These are phyloP conservation scores for Penstemon barbatus DNA, from an alignment of 257 asterid species.

Conservation along the genomic window DNA sequence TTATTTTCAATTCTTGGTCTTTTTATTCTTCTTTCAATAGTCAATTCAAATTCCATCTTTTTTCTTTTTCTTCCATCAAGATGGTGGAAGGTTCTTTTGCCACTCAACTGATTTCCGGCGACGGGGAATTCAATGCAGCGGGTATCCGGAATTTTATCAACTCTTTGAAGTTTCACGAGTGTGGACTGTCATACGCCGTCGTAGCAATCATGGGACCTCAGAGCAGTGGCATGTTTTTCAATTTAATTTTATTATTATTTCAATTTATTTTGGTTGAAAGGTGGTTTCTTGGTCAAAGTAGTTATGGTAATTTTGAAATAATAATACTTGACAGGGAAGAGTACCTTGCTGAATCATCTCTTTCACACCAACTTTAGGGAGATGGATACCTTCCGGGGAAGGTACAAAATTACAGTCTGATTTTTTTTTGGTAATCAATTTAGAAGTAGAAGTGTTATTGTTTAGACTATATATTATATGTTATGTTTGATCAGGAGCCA, in stretches of 20 bases:
- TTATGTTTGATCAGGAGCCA: constrained; percentile 36
- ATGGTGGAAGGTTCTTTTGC: constrained; percentile 35
- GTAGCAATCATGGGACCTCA: constrained; percentile 44
- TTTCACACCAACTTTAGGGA: constrained; percentile 45
- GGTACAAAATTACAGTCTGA: constrained; percentile 21
- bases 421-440: not conserved
- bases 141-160: constrained; percentile 35
- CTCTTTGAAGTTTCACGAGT: constrained; percentile 35
- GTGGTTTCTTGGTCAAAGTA: constrained; percentile 10
- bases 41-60: no score
- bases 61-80: not conserved
- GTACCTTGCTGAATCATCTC: constrained; percentile 48
- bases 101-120: constrained; percentile 41
- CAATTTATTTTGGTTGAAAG: not conserved
- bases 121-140: constrained; percentile 46
- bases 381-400: constrained; percentile 44
- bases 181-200: constrained; percentile 41
- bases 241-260: not conserved
- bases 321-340: constrained; percentile 37
- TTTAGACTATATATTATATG: no score
- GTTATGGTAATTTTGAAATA: constrained; percentile 4
- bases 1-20: no score
- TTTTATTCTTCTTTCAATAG: no score
- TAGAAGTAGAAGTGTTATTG: no score
- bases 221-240: constrained; percentile 38